Base-by-base conservation (phyloP, 2,329 filamentous ascomycete species). In the Aspergillus sp. region DNA sequence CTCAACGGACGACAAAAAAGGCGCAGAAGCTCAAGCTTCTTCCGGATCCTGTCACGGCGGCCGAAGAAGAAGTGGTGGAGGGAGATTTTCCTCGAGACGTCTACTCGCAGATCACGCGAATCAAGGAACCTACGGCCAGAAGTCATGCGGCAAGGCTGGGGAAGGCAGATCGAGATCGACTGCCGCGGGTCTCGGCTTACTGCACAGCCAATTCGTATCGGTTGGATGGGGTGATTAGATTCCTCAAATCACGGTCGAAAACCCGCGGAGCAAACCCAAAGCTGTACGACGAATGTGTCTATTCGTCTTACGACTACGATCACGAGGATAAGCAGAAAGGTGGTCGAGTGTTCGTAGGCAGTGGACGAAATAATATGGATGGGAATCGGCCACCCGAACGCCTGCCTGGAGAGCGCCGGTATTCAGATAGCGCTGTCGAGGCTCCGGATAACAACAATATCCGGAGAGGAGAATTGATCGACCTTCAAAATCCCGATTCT, bases 1-100 rank as follows among this genome's bases (percentile, higher is more conserved):
- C 93, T 0, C 93, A 98, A 66, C 77, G 93, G 66, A 97, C 89
- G 47, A 94, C 90, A 27, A 94, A 95, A 68, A 96, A 87, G 54
- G 88, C 88, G 1, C 89, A 97, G 73, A 98, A 98, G 72, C 77
- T 98, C 51, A 98, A 98, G 72, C 78, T 98, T n/a, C 74, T 98
- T 10, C 93, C 93, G 1, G 93, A 93, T 61, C 89, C 90, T 0
- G 87, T 94, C 49, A 77, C 88, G 40, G 87, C 80, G 33, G 85
- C 87, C 28, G 88, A 90, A 33, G 86, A 88, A 27, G 87, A 90
- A 39, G 81, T 76, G 12, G 56, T 75, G 54, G 90, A 97, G 52
- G 91, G 95, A 60, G 91, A 96, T 68, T 93, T 88, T 60, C 89
- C 90, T 7, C 78, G 90, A 53, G 93, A 98, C 64, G 93, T 98